Conservation (phyloP, 768 basidiomycete genomes). For the Kwoniella europaea region DNA sequence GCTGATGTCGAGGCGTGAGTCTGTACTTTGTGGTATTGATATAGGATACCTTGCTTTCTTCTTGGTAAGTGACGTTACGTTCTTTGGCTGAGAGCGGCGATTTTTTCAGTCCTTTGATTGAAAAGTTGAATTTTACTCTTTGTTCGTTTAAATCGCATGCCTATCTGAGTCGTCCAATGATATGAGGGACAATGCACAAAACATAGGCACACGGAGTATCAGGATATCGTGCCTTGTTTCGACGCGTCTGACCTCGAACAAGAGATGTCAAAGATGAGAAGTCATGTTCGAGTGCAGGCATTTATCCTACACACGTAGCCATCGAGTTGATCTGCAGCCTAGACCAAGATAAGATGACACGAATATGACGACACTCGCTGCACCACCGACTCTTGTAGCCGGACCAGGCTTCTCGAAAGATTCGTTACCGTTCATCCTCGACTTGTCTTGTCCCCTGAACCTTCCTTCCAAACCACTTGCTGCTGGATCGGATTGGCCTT, state of each 20-base stretch:
- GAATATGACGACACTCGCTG: slow-evolving; percentile 10
- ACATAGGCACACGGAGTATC: not conserved
- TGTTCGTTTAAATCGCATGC: slow-evolving; percentile 4
- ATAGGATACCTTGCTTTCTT: slow-evolving; percentile 4
- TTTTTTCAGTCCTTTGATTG: not conserved
- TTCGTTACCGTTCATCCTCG: slow-evolving; percentile 24
- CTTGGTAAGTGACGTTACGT: not conserved
- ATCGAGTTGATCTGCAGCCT: not conserved
- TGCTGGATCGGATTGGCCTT: slow-evolving; percentile 25
- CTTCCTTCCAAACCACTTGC: slow-evolving; percentile 24
- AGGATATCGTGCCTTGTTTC: not conserved
- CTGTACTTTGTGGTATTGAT: no score
- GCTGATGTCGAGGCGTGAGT: no score
- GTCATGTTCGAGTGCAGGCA: not conserved
- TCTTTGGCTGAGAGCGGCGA: not conserved
- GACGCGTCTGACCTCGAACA: not conserved
- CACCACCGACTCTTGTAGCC: not conserved
- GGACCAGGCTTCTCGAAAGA: no score
- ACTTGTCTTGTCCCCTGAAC: slow-evolving; percentile 32
- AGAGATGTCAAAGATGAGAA: not conserved
- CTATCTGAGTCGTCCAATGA: slow-evolving; percentile 1
- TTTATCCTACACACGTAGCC: not conserved
- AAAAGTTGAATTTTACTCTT: slow-evolving; percentile 2
- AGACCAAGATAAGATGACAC: not conserved
- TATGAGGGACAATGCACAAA: not conserved